These are phyloP conservation scores for Pseudogymnoascus sp. DNA, from an alignment of 2,329 filamentous ascomycete species.

Conservation along the genomic window DNA sequence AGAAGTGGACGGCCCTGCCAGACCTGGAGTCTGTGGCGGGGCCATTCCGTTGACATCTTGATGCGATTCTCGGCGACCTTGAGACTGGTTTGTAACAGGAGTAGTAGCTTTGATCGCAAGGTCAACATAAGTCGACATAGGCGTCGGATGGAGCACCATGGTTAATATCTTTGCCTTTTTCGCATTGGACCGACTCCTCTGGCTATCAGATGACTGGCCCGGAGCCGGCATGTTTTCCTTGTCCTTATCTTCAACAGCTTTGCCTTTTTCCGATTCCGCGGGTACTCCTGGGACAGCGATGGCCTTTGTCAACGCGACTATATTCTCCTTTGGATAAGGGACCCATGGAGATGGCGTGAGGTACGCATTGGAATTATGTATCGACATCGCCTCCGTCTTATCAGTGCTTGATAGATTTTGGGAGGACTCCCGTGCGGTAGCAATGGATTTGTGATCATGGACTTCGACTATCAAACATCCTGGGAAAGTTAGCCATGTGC, in stretches of 20 bases:
- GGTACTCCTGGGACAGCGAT: conserved; percentile 14
- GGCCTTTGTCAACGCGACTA: conserved; percentile 21
- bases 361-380: conserved; percentile 87
- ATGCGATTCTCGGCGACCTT: conserved; percentile 39
- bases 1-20: conserved; percentile 51
- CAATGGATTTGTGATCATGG: conserved; percentile 72
- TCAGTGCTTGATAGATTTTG: conserved; percentile 49
- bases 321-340: conserved; percentile 57
- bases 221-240: conserved; percentile 54
- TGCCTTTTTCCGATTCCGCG: conserved; percentile 34
- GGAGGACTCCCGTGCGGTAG: conserved; percentile 52
- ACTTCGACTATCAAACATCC: conserved; percentile 86
- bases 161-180: conserved; percentile 64
- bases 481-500: conserved; percentile 20
- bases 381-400: conserved; percentile 65
- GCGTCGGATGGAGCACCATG: conserved; percentile 77
- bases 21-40: conserved; percentile 61
- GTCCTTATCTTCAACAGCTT: conserved; percentile 38
- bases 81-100: conserved; percentile 40
- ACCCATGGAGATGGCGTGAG: conserved; percentile 83
- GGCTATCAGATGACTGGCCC: conserved; percentile 39
- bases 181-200: conserved; percentile 35
- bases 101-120: conserved; percentile 69
- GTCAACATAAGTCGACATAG: conserved; percentile 67
- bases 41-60: conserved; percentile 38